Evolutionary conservation across 108 stramenopile species (phyloP).

Genomic region (Pinguiococcus pyrenoidosus): DNA sequence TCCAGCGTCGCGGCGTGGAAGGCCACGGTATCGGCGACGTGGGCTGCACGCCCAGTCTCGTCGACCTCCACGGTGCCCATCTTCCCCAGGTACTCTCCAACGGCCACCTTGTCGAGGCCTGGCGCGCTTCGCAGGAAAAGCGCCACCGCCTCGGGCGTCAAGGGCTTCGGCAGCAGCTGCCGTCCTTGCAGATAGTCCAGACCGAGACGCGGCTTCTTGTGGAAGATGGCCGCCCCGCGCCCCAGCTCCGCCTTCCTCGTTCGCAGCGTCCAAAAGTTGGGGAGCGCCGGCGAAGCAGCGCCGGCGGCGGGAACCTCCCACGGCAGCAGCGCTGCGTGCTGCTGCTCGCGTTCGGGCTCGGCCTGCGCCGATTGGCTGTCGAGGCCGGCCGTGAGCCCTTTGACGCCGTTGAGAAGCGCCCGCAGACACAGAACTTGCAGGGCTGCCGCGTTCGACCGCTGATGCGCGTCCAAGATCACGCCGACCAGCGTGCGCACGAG

Average conservation of each 20-base stretch:
- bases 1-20: slow-evolving; percentile 73
- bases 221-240: slow-evolving; percentile 1
- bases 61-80: slow-evolving; percentile 47
- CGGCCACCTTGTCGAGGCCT: slow-evolving; percentile 66
- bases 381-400: no score
- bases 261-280: no score
- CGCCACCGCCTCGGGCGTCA: slow-evolving; percentile 62
- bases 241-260: not conserved
- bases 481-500: no score
- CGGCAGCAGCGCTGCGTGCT: no score
- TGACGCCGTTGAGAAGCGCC: no score
- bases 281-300: no score
- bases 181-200: slow-evolving; percentile 8
- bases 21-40: slow-evolving; percentile 52
- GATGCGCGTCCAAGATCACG: no score
- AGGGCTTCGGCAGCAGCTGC: slow-evolving; percentile 42
- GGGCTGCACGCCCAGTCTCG: not conserved
- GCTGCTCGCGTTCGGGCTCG: no score
- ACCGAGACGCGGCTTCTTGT: slow-evolving; percentile 2
- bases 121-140: slow-evolving; percentile 68
- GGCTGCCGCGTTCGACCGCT: no score
- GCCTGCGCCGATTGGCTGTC: no score
- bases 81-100: slow-evolving; percentile 77
- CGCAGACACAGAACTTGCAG: no score
- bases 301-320: no score